Conservation (phyloP, 140 eudicot genomes). For the Senecio squalidus region DNA sequence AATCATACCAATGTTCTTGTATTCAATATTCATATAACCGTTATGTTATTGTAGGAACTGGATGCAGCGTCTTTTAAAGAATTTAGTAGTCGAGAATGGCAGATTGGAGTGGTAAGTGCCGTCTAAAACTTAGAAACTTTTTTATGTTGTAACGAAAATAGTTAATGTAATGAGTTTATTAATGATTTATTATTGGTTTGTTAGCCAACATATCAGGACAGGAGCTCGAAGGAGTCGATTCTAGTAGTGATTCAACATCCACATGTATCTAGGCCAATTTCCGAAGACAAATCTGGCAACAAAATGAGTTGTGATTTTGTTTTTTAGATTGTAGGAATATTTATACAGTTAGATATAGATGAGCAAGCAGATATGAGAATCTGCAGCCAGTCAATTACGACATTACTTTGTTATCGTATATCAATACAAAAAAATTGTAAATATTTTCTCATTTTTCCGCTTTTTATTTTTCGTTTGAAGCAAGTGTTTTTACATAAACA, state of each 20-base stretch:
- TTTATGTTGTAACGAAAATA: not conserved
- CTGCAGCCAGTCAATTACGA: slow-evolving; percentile 5
- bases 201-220: slow-evolving; percentile 56
- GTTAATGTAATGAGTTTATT: not conserved
- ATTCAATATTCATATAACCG: not conserved
- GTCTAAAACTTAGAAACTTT: not conserved
- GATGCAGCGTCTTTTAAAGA: slow-evolving; percentile 78
- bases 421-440: slow-evolving; percentile 17
- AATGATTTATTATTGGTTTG: slow-evolving; percentile 3
- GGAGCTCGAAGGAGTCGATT: slow-evolving; percentile 48
- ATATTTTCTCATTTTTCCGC: not conserved
- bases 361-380: not conserved
- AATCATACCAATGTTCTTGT: not conserved
- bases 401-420: slow-evolving; percentile 1
- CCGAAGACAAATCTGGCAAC: not conserved
- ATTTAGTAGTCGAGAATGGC: slow-evolving; percentile 79
- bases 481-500: no score
- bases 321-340: not conserved
- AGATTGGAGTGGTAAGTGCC: slow-evolving; percentile 88
- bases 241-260: slow-evolving; percentile 80
- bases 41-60: slow-evolving; percentile 56
- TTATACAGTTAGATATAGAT: slow-evolving; percentile 7
- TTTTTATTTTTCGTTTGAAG: not conserved
- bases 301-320: slow-evolving; percentile 6
- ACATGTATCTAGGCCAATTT: slow-evolving; percentile 33